Conservation (phyloP, 345 rosid species). For the Populus euphratica region DNA sequence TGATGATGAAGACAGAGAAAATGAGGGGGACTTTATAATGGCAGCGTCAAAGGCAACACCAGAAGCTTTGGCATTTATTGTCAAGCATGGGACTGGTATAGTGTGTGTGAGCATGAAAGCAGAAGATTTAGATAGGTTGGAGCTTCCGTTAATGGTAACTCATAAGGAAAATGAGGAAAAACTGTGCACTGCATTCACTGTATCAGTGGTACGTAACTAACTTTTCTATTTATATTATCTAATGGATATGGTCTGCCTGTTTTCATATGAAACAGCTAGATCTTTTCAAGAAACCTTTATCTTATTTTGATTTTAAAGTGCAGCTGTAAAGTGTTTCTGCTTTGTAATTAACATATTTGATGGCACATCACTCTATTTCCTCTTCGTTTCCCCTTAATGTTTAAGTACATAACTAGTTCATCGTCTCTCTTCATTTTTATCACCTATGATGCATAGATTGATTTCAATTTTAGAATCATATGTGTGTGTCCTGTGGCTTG, state of each 20-base stretch:
- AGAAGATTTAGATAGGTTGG: constrained; percentile 71
- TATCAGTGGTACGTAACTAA: constrained; percentile 61
- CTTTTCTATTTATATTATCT: neutral
- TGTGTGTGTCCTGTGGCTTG: neutral
- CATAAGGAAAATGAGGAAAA: constrained; percentile 76
- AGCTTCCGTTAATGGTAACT: constrained; percentile 78
- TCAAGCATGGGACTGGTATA: constrained; percentile 89
- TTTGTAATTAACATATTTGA: neutral
- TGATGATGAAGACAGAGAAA: constrained; percentile 93
- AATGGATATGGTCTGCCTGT: neutral
- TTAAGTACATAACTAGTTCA: neutral
- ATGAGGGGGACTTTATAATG: constrained; percentile 89
- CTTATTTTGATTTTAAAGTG: neutral
- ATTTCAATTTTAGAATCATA: neutral
- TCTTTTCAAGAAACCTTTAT: neutral
- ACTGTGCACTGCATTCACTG: constrained; percentile 78
- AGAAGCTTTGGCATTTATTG: constrained; percentile 93
- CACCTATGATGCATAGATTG: neutral
- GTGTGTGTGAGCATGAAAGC: constrained; percentile 87
- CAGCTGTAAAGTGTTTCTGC: neutral
- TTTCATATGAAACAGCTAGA: neutral
- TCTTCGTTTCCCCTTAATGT: neutral
- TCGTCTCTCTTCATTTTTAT: neutral
- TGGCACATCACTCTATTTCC: neutral
- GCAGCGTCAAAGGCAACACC: constrained; percentile 83